Base-by-base conservation (phyloP, 139 green algal species). In the Coccomyxa sp. region DNA sequence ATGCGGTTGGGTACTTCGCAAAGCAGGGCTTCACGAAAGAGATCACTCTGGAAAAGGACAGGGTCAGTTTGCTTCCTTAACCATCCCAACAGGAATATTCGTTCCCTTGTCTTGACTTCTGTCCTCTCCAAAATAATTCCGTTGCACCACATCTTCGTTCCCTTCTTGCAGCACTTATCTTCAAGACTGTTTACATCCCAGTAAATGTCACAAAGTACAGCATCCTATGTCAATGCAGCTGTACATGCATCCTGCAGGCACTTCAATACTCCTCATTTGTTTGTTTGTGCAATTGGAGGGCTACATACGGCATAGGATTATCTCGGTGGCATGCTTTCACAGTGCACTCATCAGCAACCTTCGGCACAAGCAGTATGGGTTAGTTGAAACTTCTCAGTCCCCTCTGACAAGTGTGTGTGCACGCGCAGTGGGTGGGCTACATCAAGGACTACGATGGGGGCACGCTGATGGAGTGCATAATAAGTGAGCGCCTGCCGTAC, bases 361-460 rank as follows among this genome's bases (percentile, higher is more conserved):
- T 7, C 38, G 7, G 38, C 38, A 51, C 38, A 51, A 51, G 38
- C 38, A 51, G 38, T 51, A 7, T 51, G 38, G 3, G 38, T 51
- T 7, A 51, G 3, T 51, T 51, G 3, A 7, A 51, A 51, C 38
- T 51, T 51, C 38, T 51, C 38, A 51, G 38, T 51, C 38, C 38
- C n/a, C 38, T 51, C 38, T 51, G 38, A 51, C 38, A 51, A 51
- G 38, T 51, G 38, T 25, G 21, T 71, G 63, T 71, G 63, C 63
- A 25, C 13, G 68, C 77, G 63, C 87, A 91, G 85, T 98, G 95
- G 95, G 75, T 88, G 58, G 96, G 96, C 17, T 99, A 91, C 89
- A 99, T 99, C 88, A 99, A 99, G 88, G 97, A 99, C 87, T 99
- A 99, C 82, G 97, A 99, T 74, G 97, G 97, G 13, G 97, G 96